Percentiles rank a stretch among this genome's conserved stretches.
Evolutionary conservation across 495 filamentous ascomycete species (phyloP).

Genomic region (Lindgomyces ingoldianus): DNA sequence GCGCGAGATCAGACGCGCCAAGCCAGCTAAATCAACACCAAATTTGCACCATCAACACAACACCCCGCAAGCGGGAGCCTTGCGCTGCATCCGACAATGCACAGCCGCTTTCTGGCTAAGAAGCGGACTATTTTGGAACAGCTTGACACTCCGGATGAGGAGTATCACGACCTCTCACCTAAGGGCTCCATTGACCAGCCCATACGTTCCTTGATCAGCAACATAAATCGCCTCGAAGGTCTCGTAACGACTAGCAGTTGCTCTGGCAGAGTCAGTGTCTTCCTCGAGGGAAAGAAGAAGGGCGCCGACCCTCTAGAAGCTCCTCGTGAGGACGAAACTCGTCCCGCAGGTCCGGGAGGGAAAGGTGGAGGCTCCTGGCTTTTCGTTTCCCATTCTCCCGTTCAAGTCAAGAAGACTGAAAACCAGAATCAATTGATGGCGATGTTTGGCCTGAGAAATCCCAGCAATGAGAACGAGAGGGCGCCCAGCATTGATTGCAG

Average conservation of each 20-base stretch:
- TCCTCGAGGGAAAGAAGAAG: constrained; percentile 72
- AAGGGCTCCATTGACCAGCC: constrained; percentile 81
- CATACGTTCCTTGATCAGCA: constrained; percentile 71
- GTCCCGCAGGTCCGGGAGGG: constrained; percentile 56
- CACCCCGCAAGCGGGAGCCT: background rate
- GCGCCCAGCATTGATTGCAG: constrained; percentile 26
- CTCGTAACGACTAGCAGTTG: constrained; percentile 91
- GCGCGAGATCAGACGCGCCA: too few relatives aligned
- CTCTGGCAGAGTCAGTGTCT: constrained; percentile 79
- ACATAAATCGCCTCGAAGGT: constrained; percentile 70
- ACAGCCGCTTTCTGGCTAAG: constrained; percentile 53
- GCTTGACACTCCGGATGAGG: constrained; percentile 61
- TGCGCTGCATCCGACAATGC: constrained; percentile 13
- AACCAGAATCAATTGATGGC: constrained; percentile 2
- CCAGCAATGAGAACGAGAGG: background rate
- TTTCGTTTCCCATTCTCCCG: constrained; percentile 79
- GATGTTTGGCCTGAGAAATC: constrained; percentile 14
- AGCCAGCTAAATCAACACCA: background rate
- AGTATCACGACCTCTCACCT: constrained; percentile 77
- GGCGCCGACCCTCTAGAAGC: background rate
- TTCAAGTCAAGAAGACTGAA: constrained; percentile 45
- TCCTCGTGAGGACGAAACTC: background rate
- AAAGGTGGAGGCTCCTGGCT: constrained; percentile 83
- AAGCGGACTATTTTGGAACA: constrained; percentile 67
- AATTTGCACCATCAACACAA: background rate